phyloP scores from a whole-genome alignment of 345 rosid species.

The Pugionium cornutum region DNA sequence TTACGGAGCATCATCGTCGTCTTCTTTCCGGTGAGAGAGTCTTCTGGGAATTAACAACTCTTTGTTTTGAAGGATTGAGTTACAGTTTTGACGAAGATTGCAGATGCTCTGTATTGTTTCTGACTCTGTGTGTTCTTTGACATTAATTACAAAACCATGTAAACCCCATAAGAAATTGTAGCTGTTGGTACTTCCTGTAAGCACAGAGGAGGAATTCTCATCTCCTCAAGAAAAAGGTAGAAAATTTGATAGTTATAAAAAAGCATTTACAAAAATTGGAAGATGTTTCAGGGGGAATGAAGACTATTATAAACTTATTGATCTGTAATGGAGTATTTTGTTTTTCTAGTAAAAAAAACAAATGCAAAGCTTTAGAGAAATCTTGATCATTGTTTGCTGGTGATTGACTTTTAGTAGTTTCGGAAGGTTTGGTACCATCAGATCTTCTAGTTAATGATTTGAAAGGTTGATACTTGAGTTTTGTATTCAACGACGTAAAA shows the following conservation, averaged over 20 bases:
- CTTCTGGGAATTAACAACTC: no score
- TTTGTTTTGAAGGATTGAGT: not conserved
- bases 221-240: not conserved
- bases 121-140: not conserved
- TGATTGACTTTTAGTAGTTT: no score
- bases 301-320: conserved; percentile 6
- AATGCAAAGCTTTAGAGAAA: conserved; percentile 13
- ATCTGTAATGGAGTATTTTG: not conserved
- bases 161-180: not conserved
- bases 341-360: not conserved
- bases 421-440: no score
- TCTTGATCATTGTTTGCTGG: not conserved
- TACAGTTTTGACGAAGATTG: not conserved
- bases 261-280: no score
- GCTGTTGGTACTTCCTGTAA: not conserved
- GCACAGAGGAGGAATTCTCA: not conserved
- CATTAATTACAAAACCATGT: not conserved
- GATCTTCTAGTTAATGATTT: no score
- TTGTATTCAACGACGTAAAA: no score
- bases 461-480: no score
- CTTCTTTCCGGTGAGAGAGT: not conserved
- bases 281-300: not conserved
- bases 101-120: not conserved
- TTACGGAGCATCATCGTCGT: not conserved
- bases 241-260: no score